Evolutionary conservation across 495 filamentous ascomycete genomes (phyloP), one percentile per base, ranked within the genome.

Genomic region (Hapsidospora chrysogenum): DNA sequence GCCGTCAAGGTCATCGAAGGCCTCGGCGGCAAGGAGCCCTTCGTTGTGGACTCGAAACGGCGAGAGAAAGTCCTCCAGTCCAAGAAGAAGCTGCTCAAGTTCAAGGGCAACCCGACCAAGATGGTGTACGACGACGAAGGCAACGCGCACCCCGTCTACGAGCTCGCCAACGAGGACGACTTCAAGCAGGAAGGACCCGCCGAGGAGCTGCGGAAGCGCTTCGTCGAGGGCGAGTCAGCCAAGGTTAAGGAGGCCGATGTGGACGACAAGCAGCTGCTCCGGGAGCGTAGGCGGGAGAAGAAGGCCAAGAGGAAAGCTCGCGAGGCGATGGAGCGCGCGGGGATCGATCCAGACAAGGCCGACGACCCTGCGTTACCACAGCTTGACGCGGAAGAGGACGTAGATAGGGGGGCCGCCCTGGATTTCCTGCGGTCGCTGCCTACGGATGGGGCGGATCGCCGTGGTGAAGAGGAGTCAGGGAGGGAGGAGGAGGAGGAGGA

Each of bases 91-190:
- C 63, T 94, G 17, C 66, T 77, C 40, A 89, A 93, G 51, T 75
- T 79, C 54, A 92, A 85, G 55, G 77, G 78, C 46, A 79, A 78
- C 52, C 81, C 81, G 26, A 76, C 66, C 30, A 92, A 83, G 45
- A 57, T 95, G 4, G 61, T 94, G 29, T 99, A 82, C 52, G 92
- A 99, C 57, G 85, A 93, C 38, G 84, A 95, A 7, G 89, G 87
- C 39, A 70, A 70, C 33, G 62, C 85, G 1, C 85, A 87, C 53
- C 69, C 80, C 35, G 36, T 89, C 4, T 94, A 96, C 61, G 80
- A 89, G 48, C 72, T 96, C 44, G 76, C 89, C 47, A 69, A 78
- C 54, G 82, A 93, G 52, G 75, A 73, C 0, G 64, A 70, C 32
- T 96, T 96, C 64, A 64, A 64, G 33, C 67, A 68, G 20, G 64